phyloP scores from a whole-genome alignment of 768 basidiomycete species.

The Trametes gibbosa region DNA sequence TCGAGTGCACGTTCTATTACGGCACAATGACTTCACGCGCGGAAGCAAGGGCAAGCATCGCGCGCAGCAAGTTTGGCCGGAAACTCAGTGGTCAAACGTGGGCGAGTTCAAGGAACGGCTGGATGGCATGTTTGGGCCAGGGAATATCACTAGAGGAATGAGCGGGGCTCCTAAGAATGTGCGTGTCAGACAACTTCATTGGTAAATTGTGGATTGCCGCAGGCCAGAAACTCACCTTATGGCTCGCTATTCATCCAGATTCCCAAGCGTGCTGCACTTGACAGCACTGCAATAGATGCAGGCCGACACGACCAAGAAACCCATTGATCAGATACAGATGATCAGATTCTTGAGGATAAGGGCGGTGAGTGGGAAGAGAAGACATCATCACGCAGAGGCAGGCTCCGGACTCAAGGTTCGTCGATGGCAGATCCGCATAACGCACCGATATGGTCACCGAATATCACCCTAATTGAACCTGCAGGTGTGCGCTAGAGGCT shows the following conservation, averaged over 20 bases:
- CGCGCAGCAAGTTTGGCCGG: constrained; percentile 6
- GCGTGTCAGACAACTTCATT: background rate
- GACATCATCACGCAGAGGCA: background rate
- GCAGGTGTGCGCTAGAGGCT: background rate
- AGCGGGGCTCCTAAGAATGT: constrained; percentile 12
- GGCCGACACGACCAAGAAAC: background rate
- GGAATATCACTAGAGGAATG: constrained; percentile 13
- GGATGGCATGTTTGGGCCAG: constrained; percentile 16
- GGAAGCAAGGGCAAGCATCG: constrained; percentile 9
- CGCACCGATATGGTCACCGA: background rate
- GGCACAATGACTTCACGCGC: background rate
- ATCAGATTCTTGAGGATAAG: background rate
- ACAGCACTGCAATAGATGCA: background rate
- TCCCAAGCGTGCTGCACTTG: background rate
- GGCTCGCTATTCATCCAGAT: background rate
- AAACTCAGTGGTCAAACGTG: constrained; percentile 17
- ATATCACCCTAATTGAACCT: background rate
- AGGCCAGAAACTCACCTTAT: background rate
- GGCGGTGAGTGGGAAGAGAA: background rate
- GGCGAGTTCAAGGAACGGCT: constrained; percentile 21
- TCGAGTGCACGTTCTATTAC: constrained; percentile 1
- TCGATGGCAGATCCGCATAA: background rate
- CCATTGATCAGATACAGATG: background rate
- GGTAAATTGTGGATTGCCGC: background rate
- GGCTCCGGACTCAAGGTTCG: background rate